These are phyloP conservation scores for Blastobotrys americana DNA, from an alignment of 805 yeast genomes.

Conservation along the genomic window DNA sequence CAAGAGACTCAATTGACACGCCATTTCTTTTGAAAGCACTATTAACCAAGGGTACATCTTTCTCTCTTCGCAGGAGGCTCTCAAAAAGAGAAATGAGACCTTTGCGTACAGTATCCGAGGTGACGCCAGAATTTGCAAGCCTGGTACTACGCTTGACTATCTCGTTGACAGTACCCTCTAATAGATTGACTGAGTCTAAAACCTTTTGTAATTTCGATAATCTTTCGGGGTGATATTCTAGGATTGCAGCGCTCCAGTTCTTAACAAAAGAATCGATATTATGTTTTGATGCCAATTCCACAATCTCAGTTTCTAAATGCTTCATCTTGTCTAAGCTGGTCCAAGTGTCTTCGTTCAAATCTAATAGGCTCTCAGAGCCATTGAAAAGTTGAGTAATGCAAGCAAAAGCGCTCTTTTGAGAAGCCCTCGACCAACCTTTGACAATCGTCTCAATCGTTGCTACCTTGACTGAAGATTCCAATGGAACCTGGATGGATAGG, in stretches of 20 bases:
- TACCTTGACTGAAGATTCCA: slow-evolving; percentile 45
- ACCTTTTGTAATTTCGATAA: slow-evolving; percentile 15
- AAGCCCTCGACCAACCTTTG: slow-evolving; percentile 35
- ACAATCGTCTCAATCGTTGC: slow-evolving; percentile 59
- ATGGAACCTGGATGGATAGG: slow-evolving; percentile 61
- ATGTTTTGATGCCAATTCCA: slow-evolving; percentile 22
- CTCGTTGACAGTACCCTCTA: slow-evolving; percentile 17
- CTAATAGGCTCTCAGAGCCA: slow-evolving; percentile 13
- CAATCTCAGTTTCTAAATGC: slow-evolving; percentile 18
- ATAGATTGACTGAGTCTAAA: slow-evolving; percentile 13
- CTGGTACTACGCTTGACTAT: slow-evolving; percentile 8
- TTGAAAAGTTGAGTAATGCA: slow-evolving; percentile 30
- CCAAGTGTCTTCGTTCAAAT: slow-evolving; percentile 17
- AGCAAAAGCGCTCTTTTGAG: slow-evolving; percentile 26
- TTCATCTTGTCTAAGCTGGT: slow-evolving; percentile 19
- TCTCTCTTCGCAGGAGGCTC: slow-evolving; percentile 8
- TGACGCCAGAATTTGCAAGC: slow-evolving; percentile 3
- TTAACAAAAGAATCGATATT: slow-evolving; percentile 39
- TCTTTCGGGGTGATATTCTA: slow-evolving; percentile 35
- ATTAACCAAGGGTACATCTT: slow-evolving; percentile 28
- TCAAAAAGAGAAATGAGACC: slow-evolving; percentile 11
- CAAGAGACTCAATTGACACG: slow-evolving; percentile 39
- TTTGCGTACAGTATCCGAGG: not conserved
- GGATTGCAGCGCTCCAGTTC: slow-evolving; percentile 37
- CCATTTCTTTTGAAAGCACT: slow-evolving; percentile 7